Evolutionary conservation across 2,329 filamentous ascomycete species (phyloP), one percentile per base, ranked within the genome.

Genomic region (Alternaria sp.): DNA sequence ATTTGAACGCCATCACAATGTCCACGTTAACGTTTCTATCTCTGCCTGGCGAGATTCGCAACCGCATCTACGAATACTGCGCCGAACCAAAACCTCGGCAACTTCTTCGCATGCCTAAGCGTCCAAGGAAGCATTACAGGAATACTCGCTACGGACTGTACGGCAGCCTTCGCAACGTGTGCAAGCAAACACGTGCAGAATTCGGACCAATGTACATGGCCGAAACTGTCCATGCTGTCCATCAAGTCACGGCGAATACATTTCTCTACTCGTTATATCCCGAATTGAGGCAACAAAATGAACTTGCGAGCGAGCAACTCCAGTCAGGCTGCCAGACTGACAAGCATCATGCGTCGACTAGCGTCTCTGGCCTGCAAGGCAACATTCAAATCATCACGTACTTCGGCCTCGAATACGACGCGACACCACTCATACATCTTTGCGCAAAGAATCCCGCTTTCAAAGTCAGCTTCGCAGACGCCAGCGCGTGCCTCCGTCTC

Each of bases 61-160:
- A 59, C 56, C 56, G 46, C 45, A 59, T 59, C 56, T 59, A 59
- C 46, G 36, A 44, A 26, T 55, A 26, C 52, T 51, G 47, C 11
- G 17, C 21, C 26, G 47, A 51, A n/a, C 26, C 26, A 17, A 51
- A 32, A 21, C 0, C n/a, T 32, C 0, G 1, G 4, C 19, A 51
- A 9, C 19, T 51, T 1, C 17, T 5, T 2, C 26, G 47, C 1
- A 17, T 15, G 26, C 47, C 26, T 2, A 51, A 32, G 3, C 47
- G 26, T 4, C 19, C n/a, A 15, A 6, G 5, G 47, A 51, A 51
- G 26, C 47, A 2, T 21, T 51, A 51, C 12, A 3, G 1, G 32
- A 1, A 51, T 32, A 3, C 4, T 12, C 26, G 47, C n/a, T 21
- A 3, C 5, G 23, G 52, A 44, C 36, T 55, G n/a, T 44, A 55